phyloP scores from a whole-genome alignment of 352 stramenopile genomes.

The Globisporangium lucens region DNA sequence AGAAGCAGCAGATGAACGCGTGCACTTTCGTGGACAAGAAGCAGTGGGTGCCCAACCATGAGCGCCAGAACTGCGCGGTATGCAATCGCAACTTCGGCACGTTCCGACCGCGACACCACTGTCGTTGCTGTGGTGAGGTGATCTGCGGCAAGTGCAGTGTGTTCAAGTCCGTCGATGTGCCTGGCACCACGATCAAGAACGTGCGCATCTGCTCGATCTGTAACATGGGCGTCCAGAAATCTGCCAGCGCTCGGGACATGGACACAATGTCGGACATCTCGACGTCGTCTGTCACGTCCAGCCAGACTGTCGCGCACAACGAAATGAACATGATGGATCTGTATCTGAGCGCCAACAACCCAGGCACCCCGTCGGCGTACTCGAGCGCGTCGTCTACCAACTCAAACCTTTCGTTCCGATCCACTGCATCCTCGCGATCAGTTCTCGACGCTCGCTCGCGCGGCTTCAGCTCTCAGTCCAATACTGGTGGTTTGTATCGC shows the following conservation, averaged over 20 bases:
- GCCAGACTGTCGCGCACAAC: slow-evolving; percentile 75
- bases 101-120: slow-evolving; percentile 83
- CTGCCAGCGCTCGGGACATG: slow-evolving; percentile 21
- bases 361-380: slow-evolving; percentile 70
- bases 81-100: slow-evolving; percentile 71
- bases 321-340: slow-evolving; percentile 86
- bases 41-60: slow-evolving; percentile 79
- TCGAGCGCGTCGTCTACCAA: slow-evolving; percentile 63
- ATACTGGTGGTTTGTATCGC: slow-evolving; percentile 4
- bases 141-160: slow-evolving; percentile 87
- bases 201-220: slow-evolving; percentile 82
- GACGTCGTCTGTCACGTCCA: slow-evolving; percentile 74
- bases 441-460: slow-evolving; percentile 37
- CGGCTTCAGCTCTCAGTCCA: slow-evolving; percentile 15
- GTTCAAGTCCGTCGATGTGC: slow-evolving; percentile 78
- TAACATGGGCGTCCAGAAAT: slow-evolving; percentile 83
- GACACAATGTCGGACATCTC: slow-evolving; percentile 76
- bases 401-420: slow-evolving; percentile 79
- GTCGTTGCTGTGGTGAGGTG: slow-evolving; percentile 84
- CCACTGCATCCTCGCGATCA: slow-evolving; percentile 63
- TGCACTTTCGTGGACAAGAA: slow-evolving; percentile 82
- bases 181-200: slow-evolving; percentile 77
- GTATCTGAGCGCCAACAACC: slow-evolving; percentile 58
- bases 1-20: slow-evolving; percentile 86
- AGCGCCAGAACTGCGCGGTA: slow-evolving; percentile 67